A percentile compares a stretch with the other conserved stretches of the same genome.
Conservation (phyloP, 805 yeast species). For the Candida insectalens region DNA sequence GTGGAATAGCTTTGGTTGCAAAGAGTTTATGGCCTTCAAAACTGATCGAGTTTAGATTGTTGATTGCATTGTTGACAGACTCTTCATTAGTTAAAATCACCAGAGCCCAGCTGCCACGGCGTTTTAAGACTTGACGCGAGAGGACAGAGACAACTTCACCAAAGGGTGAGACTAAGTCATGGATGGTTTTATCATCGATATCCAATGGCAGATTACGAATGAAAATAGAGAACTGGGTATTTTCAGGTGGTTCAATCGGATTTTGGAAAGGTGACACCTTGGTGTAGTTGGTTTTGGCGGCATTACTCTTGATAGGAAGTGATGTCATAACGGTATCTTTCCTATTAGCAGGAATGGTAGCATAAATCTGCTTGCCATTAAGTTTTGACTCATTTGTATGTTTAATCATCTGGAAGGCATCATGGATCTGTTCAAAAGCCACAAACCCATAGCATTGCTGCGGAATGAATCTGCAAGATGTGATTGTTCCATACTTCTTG, state of each 20-base stretch:
- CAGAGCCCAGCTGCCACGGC: slow-evolving; percentile 24
- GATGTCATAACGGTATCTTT: slow-evolving; percentile 10
- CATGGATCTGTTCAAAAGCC: slow-evolving; percentile 28
- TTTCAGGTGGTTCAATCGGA: slow-evolving; percentile 4
- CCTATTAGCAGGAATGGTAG: slow-evolving; percentile 20
- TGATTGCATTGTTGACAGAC: slow-evolving; percentile 18
- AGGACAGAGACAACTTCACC: slow-evolving; percentile 20
- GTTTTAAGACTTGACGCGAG: slow-evolving; percentile 18
- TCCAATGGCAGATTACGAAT: slow-evolving; percentile 22
- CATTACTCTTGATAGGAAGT: not conserved
- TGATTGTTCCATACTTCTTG: slow-evolving; percentile 17
- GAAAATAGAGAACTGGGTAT: slow-evolving; percentile 21
- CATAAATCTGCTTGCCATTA: slow-evolving; percentile 16
- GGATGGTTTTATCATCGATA: slow-evolving; percentile 16
- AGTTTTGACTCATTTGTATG: slow-evolving; percentile 13
- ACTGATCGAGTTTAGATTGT: slow-evolving; percentile 18
- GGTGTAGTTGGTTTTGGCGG: not conserved
- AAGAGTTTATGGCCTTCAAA: slow-evolving; percentile 20
- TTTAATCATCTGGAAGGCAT: slow-evolving; percentile 27
- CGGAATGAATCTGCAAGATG: slow-evolving; percentile 22
- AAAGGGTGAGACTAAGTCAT: slow-evolving; percentile 20
- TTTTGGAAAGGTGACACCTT: slow-evolving; percentile 5
- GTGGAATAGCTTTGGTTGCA: slow-evolving; percentile 25
- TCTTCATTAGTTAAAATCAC: slow-evolving; percentile 18
- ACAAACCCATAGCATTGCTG: slow-evolving; percentile 26